A percentile compares a stretch with the other conserved stretches of the same genome.
phyloP scores from a whole-genome alignment of 1,284 basidiomycete genomes.

The Flammula alnicola region DNA sequence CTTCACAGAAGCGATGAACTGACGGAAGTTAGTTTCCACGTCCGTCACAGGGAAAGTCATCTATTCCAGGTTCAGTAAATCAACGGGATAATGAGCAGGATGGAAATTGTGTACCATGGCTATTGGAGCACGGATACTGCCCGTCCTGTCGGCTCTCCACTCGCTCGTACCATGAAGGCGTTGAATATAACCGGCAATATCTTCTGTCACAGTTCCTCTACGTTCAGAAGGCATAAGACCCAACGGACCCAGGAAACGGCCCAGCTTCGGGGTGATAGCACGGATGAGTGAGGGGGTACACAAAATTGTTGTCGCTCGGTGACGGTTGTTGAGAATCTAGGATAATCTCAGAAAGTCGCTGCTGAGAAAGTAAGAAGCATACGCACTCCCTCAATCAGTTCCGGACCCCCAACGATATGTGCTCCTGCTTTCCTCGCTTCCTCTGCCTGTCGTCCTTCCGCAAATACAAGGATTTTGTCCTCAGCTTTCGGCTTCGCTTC shows the following conservation, averaged over 20 bases:
- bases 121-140: constrained; percentile 83
- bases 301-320: constrained; percentile 83
- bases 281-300: constrained; percentile 83
- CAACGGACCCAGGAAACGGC: constrained; percentile 90
- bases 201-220: constrained; percentile 92
- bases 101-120: constrained; percentile 58
- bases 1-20: constrained; percentile 82
- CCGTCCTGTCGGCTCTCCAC: constrained; percentile 91
- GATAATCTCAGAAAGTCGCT: constrained; percentile 10
- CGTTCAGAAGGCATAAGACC: constrained; percentile 96
- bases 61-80: constrained; percentile 40
- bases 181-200: constrained; percentile 80
- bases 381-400: constrained; percentile 81
- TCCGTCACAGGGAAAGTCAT: constrained; percentile 77
- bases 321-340: constrained; percentile 69
- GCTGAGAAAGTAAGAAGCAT: constrained; percentile 3
- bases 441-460: constrained; percentile 76
- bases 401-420: constrained; percentile 84
- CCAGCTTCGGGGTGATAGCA: constrained; percentile 80
- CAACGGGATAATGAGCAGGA: constrained; percentile 1
- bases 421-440: constrained; percentile 85
- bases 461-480: constrained; percentile 86
- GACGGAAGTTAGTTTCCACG: constrained; percentile 79
- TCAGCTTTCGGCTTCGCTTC: constrained; percentile 76
- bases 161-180: constrained; percentile 85